Evolutionary conservation across 495 filamentous ascomycete genomes (phyloP).

Genomic region (Usnea hakonensis): DNA sequence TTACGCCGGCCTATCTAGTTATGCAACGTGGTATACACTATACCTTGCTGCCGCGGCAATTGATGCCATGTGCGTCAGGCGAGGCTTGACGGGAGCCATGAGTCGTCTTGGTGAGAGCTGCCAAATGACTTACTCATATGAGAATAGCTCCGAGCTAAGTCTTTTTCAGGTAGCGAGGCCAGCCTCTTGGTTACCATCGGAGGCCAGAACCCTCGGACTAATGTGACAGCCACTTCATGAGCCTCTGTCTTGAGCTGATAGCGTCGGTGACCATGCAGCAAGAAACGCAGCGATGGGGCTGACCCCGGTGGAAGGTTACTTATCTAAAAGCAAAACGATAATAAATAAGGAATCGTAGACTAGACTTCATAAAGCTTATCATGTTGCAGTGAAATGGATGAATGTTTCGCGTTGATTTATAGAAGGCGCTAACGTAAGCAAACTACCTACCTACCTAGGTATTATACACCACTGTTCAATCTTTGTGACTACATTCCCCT

Average conservation of each 20-base stretch:
- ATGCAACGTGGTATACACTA: background rate
- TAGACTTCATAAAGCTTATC: background rate
- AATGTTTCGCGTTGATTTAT: background rate
- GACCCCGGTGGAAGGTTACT: no score
- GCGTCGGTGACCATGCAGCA: background rate
- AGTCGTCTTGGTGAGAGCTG: background rate
- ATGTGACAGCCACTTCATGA: background rate
- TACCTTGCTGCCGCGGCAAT: background rate
- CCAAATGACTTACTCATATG: background rate
- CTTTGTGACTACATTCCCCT: background rate
- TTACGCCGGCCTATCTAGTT: background rate
- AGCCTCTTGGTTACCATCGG: background rate
- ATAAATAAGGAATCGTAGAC: background rate
- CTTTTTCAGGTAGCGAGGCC: background rate
- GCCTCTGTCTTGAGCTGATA: background rate
- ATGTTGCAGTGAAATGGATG: background rate
- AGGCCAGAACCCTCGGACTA: background rate
- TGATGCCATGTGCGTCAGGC: background rate
- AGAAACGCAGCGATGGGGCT: background rate
- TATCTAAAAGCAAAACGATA: background rate
- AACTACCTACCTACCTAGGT: no score
- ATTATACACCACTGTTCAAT: conserved; percentile 4
- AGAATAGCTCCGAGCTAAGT: background rate
- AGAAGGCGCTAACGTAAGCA: background rate
- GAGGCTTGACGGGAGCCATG: background rate